phyloP scores from a whole-genome alignment of 345 rosid genomes.

The Streptanthus diversifolius region DNA sequence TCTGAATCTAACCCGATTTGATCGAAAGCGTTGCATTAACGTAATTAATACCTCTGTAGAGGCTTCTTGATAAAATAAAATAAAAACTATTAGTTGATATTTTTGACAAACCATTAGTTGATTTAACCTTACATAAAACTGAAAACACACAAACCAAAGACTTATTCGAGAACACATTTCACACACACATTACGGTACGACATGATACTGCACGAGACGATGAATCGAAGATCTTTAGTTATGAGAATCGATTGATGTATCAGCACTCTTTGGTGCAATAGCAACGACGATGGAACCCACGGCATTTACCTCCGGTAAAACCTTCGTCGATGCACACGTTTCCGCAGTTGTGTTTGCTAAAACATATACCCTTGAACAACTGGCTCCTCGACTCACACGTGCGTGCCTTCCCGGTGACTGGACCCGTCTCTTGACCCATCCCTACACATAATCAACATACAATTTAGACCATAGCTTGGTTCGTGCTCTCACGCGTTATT shows the following conservation, averaged over 20 bases:
- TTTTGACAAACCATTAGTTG: constrained; percentile 1
- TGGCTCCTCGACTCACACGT: too few species aligned
- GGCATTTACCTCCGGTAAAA: constrained; percentile 42
- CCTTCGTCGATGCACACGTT: constrained; percentile 49
- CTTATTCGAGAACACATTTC: constrained; percentile 22
- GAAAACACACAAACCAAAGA: constrained; percentile 10
- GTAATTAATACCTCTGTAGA: background rate
- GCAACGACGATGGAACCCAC: constrained; percentile 51
- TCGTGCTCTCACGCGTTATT: background rate
- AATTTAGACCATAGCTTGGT: background rate
- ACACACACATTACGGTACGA: constrained; percentile 17
- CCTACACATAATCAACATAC: too few species aligned
- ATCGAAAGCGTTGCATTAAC: too few species aligned
- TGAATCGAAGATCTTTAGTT: background rate
- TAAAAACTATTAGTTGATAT: too few species aligned
- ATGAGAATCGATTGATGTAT: constrained; percentile 1
- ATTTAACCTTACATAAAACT: constrained; percentile 13
- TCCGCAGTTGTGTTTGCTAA: constrained; percentile 32
- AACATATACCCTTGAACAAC: too few species aligned
- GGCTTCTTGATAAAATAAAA: background rate
- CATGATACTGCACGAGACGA: constrained; percentile 3
- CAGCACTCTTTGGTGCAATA: constrained; percentile 45
- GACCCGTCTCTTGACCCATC: too few species aligned
- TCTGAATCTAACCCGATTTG: background rate
- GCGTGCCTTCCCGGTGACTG: too few species aligned